A percentile compares a stretch with the other conserved stretches of the same genome.
Evolutionary conservation across 1,284 basidiomycete species (phyloP).

Genomic region (Boletus holoroseus): DNA sequence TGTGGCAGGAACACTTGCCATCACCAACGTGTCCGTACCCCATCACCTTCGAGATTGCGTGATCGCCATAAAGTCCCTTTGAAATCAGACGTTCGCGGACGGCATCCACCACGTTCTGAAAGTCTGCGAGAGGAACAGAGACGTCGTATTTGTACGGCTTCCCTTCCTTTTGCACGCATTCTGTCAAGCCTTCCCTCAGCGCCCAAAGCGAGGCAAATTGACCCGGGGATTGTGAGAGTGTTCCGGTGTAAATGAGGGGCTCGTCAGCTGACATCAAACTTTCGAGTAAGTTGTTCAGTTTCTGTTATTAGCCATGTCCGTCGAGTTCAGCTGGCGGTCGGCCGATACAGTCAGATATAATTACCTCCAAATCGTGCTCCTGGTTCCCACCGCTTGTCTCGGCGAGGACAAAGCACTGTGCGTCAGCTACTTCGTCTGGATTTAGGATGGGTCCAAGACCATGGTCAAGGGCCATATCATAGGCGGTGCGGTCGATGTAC

Average conservation of each 20-base stretch:
- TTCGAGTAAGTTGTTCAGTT: constrained; percentile 82
- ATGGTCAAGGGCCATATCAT: constrained; percentile 79
- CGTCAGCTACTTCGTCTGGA: constrained; percentile 65
- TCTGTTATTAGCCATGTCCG: constrained; percentile 46
- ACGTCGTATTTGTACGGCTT: constrained; percentile 98
- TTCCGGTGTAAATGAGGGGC: constrained; percentile 83
- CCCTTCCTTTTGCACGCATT: constrained; percentile 91
- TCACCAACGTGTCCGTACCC: constrained; percentile 98
- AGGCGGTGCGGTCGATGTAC: constrained; percentile 87
- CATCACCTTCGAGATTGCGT: constrained; percentile 75
- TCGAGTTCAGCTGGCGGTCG: constrained; percentile 11
- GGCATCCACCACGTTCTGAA: constrained; percentile 85
- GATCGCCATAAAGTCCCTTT: constrained; percentile 68
- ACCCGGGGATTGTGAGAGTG: constrained; percentile 86
- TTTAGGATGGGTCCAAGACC: constrained; percentile 63
- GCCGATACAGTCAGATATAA: constrained; percentile 12
- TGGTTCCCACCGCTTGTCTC: constrained; percentile 94
- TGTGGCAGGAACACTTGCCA: constrained; percentile 47
- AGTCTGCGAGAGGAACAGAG: constrained; percentile 82
- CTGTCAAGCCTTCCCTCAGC: constrained; percentile 90
- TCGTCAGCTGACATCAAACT: constrained; percentile 69
- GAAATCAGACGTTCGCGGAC: constrained; percentile 71
- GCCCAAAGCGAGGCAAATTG: constrained; percentile 92
- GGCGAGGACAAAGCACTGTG: constrained; percentile 86
- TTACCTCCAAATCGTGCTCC: constrained; percentile 93